Conservation (phyloP, 2,329 filamentous ascomycete genomes). For the Penicillium corylophilum region DNA sequence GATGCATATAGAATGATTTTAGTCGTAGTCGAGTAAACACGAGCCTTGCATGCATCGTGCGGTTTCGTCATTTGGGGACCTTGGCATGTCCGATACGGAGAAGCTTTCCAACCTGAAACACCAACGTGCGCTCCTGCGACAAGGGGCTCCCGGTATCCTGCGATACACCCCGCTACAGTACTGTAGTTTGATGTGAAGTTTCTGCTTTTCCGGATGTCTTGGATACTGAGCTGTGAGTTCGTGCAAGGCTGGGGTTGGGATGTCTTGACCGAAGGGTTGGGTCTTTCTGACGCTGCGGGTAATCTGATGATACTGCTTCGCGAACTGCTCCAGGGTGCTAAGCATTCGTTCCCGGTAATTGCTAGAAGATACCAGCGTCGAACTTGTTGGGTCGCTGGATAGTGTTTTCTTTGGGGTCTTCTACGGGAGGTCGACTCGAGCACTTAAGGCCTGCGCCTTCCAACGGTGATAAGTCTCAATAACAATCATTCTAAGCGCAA, state of each 20-base stretch:
- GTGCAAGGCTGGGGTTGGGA: background rate
- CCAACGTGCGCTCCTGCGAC: background rate
- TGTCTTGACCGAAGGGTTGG: background rate
- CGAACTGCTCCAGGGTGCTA: background rate
- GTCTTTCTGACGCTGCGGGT: background rate
- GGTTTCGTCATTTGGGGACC: background rate
- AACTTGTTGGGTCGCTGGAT: background rate
- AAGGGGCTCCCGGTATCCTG: background rate
- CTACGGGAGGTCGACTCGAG: too few relatives aligned
- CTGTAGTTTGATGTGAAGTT: background rate
- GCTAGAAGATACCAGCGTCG: background rate
- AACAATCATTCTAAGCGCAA: too few relatives aligned
- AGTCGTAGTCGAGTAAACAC: background rate
- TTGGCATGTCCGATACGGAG: background rate
- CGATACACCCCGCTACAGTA: background rate
- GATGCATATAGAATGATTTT: too few relatives aligned
- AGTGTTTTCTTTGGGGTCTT: background rate
- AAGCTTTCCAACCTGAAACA: conserved; percentile 5
- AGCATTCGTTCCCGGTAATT: background rate
- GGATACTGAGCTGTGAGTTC: background rate
- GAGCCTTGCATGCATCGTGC: background rate
- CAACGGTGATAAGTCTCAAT: too few relatives aligned
- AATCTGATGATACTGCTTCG: background rate
- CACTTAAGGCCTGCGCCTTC: too few relatives aligned
- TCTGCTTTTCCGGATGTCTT: background rate